A percentile compares a stretch with the other conserved stretches of the same genome.
Conservation (phyloP, 805 yeast species). For the Hagleromyces aurorensis region DNA sequence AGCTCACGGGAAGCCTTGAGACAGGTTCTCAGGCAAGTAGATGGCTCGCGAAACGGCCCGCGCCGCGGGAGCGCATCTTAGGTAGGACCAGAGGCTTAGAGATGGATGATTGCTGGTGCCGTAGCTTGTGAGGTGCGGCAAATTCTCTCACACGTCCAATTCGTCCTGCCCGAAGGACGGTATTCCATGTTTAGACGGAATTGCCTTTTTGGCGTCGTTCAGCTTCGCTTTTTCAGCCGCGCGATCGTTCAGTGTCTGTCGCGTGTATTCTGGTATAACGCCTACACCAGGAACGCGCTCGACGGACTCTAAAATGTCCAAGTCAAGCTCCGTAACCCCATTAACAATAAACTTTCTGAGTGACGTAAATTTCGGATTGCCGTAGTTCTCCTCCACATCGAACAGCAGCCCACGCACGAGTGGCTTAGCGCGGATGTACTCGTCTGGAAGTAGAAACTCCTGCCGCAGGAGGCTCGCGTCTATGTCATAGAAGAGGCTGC, state of each 20-base stretch:
- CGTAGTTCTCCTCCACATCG: slow-evolving; percentile 30
- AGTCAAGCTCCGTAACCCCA: slow-evolving; percentile 35
- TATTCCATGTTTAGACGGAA: slow-evolving; percentile 5
- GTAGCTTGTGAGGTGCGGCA: no score
- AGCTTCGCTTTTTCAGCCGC: slow-evolving; percentile 2
- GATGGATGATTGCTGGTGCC: no score
- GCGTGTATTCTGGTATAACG: slow-evolving; percentile 20
- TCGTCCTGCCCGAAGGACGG: slow-evolving; percentile 31
- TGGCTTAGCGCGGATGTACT: slow-evolving; percentile 26
- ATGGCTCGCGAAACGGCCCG: no score
- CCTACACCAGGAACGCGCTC: slow-evolving; percentile 13
- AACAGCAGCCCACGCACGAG: slow-evolving; percentile 30
- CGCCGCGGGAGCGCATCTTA: no score
- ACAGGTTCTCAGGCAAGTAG: no score
- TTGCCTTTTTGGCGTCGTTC: no score
- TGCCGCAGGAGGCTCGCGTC: slow-evolving; percentile 22
- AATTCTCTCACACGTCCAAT: slow-evolving; percentile 9
- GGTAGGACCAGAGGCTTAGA: no score
- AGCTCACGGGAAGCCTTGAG: no score
- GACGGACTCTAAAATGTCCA: slow-evolving; percentile 18
- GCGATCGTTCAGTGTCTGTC: no score
- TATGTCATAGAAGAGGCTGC: slow-evolving; percentile 24
- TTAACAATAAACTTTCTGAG: slow-evolving; percentile 35
- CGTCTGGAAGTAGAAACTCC: slow-evolving; percentile 24
- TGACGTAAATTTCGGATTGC: slow-evolving; percentile 32